Evolutionary conservation across 1,139 yeast genomes (phyloP), one percentile per base, ranked within the genome.

Genomic region (Yamadazyma blattariae): DNA sequence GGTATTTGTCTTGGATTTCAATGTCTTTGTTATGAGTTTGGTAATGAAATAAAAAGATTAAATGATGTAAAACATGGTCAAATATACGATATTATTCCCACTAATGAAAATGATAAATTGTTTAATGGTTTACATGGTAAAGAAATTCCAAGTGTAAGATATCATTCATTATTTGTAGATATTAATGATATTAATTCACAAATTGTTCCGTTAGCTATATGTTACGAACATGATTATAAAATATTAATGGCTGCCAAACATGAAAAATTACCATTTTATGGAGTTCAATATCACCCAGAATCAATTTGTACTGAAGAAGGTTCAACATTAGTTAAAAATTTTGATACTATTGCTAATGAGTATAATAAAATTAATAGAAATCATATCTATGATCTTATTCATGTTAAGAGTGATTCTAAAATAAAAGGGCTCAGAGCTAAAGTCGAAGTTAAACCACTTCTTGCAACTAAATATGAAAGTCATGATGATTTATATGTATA

Each of bases 231-330:
- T 2, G 60, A 56, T 5, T 46, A 46, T 4, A 48, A 52, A 15
- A 24, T 38, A 5, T 26, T 38, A 5, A 90, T 92, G 98, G 96
- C 95, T 1, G 94, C 75, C 0, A 74, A 64, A 49, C 92, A 87
- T 51, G 48, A 36, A 0, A 19, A 34, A 0, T 59, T 66, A 19
- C 97, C 97, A 0, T 85, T 84, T 60, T 90, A 72, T 59, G 98
- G 96, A 1, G 97, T 94, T 2, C 99, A 94, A 51, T 94, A 90
- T 51, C 99, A 94, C 52, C 98, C 98, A 0, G 99, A 94, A 52
- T 88, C 97, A 0, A 77, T 92, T 27, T 88, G 96, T 51, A 89
- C 97, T 0, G 64, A 68, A 10, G 53, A 62, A 33, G 98, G 98
- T 1, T 67, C 56, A 3, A 54, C 59, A 7, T 58, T 92, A 37